phyloP scores from a whole-genome alignment of 2,329 filamentous ascomycete genomes.

The Penicillium aurantiogriseum region DNA sequence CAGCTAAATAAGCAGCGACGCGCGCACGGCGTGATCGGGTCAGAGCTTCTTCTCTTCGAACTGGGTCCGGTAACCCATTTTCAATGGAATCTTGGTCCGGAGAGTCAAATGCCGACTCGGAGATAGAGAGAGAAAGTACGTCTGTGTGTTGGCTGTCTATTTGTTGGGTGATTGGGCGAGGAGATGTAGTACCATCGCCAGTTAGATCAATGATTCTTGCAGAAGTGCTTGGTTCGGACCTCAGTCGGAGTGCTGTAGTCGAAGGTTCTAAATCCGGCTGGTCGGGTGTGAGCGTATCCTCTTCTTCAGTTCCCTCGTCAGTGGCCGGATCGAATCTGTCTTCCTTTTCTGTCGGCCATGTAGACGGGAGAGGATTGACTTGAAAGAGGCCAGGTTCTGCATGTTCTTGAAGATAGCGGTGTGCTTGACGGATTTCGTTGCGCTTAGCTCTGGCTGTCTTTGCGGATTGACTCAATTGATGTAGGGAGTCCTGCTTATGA shows the following conservation, averaged over 20 bases:
- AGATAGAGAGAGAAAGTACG: constrained; percentile 19
- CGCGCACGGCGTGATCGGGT: constrained; percentile 24
- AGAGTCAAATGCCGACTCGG: constrained; percentile 19
- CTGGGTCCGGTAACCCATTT: not conserved
- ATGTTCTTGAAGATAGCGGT: constrained; percentile 25
- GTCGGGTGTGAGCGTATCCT: not conserved
- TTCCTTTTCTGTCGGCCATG: constrained; percentile 22
- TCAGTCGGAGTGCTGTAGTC: not conserved
- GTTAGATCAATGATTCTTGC: constrained; percentile 6
- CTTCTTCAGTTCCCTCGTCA: not conserved
- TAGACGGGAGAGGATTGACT: constrained; percentile 31
- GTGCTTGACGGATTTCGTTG: constrained; percentile 27
- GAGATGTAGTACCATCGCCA: not conserved
- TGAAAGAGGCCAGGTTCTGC: constrained; percentile 20
- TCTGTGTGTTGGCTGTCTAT: constrained; percentile 22
- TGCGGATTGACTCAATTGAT: not conserved
- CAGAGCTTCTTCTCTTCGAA: not conserved
- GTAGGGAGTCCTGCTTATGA: not conserved
- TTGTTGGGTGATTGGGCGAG: constrained; percentile 6
- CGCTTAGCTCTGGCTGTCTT: constrained; percentile 19
- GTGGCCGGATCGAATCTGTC: not conserved
- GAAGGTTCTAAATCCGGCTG: not conserved
- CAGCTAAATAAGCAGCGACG: constrained; percentile 42
- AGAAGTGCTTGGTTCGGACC: not conserved
- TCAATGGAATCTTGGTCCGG: not conserved